Percentiles rank a stretch among this genome's conserved stretches.
These are phyloP conservation scores for Graphilbum ipis-grandicollis DNA, from an alignment of 2,329 filamentous ascomycete genomes.

Conservation along the genomic window DNA sequence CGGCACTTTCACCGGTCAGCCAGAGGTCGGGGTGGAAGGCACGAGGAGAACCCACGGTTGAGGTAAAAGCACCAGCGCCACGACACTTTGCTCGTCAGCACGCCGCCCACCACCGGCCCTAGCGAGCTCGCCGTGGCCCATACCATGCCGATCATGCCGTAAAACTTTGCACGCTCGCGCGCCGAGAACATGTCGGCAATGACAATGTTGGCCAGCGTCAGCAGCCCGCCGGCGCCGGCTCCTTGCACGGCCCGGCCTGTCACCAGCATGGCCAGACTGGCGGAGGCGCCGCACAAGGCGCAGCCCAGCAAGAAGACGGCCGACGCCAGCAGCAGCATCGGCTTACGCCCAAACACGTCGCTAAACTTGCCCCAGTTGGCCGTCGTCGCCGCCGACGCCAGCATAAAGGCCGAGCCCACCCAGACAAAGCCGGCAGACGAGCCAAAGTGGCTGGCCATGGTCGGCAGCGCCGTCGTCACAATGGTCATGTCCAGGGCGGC, in stretches of 20 bases:
- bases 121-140: conserved; percentile 9
- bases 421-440: conserved; percentile 57
- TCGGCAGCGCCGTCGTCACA: conserved; percentile 48
- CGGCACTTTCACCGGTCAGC: too few relatives aligned
- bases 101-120: conserved; percentile 9
- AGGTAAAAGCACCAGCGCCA: conserved; percentile 59
- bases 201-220: conserved; percentile 42
- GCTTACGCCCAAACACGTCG: conserved; percentile 42
- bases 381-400: conserved; percentile 48
- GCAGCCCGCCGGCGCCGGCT: conserved; percentile 35
- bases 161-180: conserved; percentile 11
- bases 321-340: conserved; percentile 31
- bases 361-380: conserved; percentile 53
- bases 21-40: too few relatives aligned
- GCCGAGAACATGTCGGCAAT: conserved; percentile 26
- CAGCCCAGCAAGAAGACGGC: conserved; percentile 36
- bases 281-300: conserved; percentile 32
- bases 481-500: conserved; percentile 42
- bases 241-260: conserved; percentile 39
- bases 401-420: conserved; percentile 59
- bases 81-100: conserved; percentile 8
- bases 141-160: conserved; percentile 10
- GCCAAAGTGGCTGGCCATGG: conserved; percentile 44
- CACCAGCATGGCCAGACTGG: conserved; percentile 33
- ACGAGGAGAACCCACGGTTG: conserved; percentile 22